These are phyloP conservation scores for Sclerotiophoma versabilis DNA, from an alignment of 2,329 filamentous ascomycete genomes.

Conservation along the genomic window DNA sequence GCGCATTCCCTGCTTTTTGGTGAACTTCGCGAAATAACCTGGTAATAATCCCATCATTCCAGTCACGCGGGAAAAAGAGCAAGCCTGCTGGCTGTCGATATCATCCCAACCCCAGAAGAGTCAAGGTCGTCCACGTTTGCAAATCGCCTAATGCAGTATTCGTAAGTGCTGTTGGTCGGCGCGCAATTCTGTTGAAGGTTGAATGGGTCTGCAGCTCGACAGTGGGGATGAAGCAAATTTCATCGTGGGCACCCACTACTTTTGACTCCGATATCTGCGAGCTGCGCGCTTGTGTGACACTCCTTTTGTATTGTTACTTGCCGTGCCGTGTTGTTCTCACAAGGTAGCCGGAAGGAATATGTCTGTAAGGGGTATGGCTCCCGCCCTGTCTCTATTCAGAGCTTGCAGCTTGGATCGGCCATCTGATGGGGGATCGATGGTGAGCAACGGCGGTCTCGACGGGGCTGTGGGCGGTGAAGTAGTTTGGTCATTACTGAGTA, in stretches of 20 bases:
- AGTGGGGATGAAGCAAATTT: slow-evolving; percentile 17
- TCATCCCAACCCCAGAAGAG: slow-evolving; percentile 9
- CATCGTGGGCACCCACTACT: slow-evolving; percentile 14
- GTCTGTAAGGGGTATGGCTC: slow-evolving; percentile 25
- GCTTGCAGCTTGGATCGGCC: slow-evolving; percentile 31
- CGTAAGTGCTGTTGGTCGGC: neutral
- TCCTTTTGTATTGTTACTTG: slow-evolving; percentile 17
- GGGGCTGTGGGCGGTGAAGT: slow-evolving; percentile 32
- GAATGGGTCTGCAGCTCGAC: slow-evolving; percentile 14
- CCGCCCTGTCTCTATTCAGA: slow-evolving; percentile 16
- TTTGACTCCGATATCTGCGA: slow-evolving; percentile 13
- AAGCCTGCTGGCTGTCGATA: slow-evolving; percentile 10
- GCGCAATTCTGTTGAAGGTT: slow-evolving; percentile 5
- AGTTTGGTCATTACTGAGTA: slow-evolving; percentile 1
- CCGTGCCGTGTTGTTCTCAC: slow-evolving; percentile 23
- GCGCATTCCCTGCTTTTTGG: slow-evolving; percentile 16
- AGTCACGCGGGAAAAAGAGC: slow-evolving; percentile 15
- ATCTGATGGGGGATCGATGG: slow-evolving; percentile 35
- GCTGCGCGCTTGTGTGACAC: slow-evolving; percentile 27
- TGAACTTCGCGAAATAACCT: neutral
- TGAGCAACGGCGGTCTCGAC: slow-evolving; percentile 17
- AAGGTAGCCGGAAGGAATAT: slow-evolving; percentile 21
- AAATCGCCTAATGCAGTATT: neutral
- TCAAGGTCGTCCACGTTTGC: slow-evolving; percentile 9
- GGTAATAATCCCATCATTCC: slow-evolving; percentile 14